These are phyloP conservation scores for Pontederia crassipes DNA, from an alignment of 176 grass and related monocot species.

Conservation along the genomic window DNA sequence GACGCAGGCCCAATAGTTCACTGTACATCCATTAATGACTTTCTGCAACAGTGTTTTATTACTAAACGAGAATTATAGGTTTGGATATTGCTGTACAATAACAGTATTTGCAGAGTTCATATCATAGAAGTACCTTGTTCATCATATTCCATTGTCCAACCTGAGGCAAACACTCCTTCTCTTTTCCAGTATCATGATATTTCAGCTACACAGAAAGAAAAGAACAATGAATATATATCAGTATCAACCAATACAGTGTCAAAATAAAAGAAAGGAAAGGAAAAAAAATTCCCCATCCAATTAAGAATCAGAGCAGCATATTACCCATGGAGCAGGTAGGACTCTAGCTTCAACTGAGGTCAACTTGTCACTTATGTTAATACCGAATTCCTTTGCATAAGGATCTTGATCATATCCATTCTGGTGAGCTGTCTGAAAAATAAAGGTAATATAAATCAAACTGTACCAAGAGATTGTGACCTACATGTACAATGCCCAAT, in stretches of 20 bases:
- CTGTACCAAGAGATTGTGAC: no score
- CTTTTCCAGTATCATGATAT: conserved; percentile 92
- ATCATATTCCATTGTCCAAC: conserved; percentile 99
- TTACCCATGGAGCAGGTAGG: conserved; percentile 98
- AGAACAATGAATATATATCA: background rate
- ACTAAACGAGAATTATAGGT: background rate
- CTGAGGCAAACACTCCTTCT: conserved; percentile 96
- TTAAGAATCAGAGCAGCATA: background rate
- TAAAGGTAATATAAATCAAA: background rate
- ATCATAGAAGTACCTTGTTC: conserved; percentile 61
- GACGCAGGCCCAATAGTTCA: conserved; percentile 96
- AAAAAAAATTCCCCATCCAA: background rate
- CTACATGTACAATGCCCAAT: no score
- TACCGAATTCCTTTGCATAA: conserved; percentile 97
- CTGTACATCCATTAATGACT: conserved; percentile 90
- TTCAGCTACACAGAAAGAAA: conserved; percentile 42
- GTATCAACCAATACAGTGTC: conserved; percentile 9
- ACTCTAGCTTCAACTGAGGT: conserved; percentile 93
- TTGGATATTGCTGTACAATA: background rate
- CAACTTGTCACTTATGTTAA: conserved; percentile 92
- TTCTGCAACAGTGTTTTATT: conserved; percentile 40
- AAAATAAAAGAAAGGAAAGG: background rate
- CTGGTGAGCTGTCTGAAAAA: conserved; percentile 86
- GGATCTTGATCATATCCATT: conserved; percentile 94
- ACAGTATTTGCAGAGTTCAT: background rate